Conservation (phyloP, 2,329 filamentous ascomycete genomes). For the Cucurbitaria berberidis region DNA sequence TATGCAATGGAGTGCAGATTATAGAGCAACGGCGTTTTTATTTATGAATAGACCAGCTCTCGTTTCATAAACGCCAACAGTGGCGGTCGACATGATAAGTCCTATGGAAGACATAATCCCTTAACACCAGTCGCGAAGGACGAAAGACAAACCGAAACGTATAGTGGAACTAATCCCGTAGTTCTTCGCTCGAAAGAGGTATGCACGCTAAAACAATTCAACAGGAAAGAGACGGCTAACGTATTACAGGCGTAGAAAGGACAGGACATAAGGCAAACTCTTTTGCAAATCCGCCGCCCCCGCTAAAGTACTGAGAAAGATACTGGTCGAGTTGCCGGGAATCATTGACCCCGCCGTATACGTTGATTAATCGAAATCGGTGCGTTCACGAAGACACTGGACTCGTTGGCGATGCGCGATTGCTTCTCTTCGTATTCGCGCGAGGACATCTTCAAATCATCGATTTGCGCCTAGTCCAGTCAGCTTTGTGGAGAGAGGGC, state of each 20-base stretch:
- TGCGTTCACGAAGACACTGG: constrained; percentile 48
- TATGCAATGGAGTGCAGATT: too few relatives aligned
- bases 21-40: background rate
- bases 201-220: constrained; percentile 3
- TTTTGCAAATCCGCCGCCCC: background rate
- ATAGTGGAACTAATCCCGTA: background rate
- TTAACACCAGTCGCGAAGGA: background rate
- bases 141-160: background rate
- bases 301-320: background rate
- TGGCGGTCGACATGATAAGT: background rate
- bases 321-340: background rate
- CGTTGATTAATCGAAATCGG: constrained; percentile 47
- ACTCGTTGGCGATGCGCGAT: constrained; percentile 45
- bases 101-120: background rate
- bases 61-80: background rate
- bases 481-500: constrained; percentile 7
- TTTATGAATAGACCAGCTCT: background rate
- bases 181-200: background rate
- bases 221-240: background rate
- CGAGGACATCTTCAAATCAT: constrained; percentile 50
- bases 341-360: constrained; percentile 38
- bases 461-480: constrained; percentile 48
- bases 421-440: constrained; percentile 51
- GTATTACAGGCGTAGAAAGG: constrained; percentile 1
- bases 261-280: background rate